A percentile compares a stretch with the other conserved stretches of the same genome.
These are phyloP conservation scores for Angomonas desouzai DNA, from an alignment of 208 protist species.

Conservation along the genomic window DNA sequence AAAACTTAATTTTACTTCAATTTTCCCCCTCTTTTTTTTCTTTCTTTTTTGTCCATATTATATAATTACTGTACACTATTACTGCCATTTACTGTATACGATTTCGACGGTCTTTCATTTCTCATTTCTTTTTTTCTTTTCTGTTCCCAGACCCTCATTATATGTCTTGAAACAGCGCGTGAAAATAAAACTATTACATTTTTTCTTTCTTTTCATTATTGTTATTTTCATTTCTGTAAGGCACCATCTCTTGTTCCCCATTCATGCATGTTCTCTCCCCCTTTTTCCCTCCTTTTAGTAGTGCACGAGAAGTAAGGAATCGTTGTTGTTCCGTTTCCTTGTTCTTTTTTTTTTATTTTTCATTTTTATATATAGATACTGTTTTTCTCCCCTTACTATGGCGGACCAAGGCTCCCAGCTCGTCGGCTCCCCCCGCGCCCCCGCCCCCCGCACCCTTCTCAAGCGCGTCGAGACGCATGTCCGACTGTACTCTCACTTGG, in stretches of 20 bases:
- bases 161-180: no score
- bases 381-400: slow-evolving; percentile 10
- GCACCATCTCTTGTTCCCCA: slow-evolving; percentile 19
- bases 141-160: no score
- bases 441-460: slow-evolving; percentile 61
- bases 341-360: slow-evolving; percentile 11
- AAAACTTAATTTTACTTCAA: no score
- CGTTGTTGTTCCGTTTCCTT: slow-evolving; percentile 9
- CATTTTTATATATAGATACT: slow-evolving; percentile 10
- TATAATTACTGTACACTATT: no score
- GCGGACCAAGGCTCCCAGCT: slow-evolving; percentile 8
- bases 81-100: no score
- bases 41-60: no score
- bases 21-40: no score
- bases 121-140: no score
- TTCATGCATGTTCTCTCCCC: slow-evolving; percentile 6
- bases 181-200: no score
- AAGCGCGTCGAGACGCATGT: slow-evolving; percentile 83
- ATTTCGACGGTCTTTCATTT: no score
- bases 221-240: slow-evolving; percentile 1
- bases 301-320: neutral
- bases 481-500: slow-evolving; percentile 69
- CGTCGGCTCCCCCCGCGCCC: slow-evolving; percentile 2
- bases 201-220: slow-evolving; percentile 14
- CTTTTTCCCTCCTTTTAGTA: slow-evolving; percentile 11